Percentiles rank a stretch among this genome's conserved stretches.
phyloP scores from a whole-genome alignment of 495 filamentous ascomycete species.

The Aspergillus indologenus region DNA sequence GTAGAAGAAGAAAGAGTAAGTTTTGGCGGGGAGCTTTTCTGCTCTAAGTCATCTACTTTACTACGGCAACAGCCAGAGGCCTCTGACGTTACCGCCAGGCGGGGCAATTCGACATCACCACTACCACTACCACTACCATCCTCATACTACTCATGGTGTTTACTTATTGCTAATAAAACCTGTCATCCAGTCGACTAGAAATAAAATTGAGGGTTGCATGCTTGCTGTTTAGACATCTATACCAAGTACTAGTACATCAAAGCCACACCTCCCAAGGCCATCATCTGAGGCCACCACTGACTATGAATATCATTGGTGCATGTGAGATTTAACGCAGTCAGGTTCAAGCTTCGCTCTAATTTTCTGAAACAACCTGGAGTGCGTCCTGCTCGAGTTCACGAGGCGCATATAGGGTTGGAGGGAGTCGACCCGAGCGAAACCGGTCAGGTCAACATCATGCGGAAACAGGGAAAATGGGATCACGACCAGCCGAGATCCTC shows the following conservation, averaged over 20 bases:
- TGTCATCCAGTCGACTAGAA: background rate
- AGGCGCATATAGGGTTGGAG: conserved; percentile 13
- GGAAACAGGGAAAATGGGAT: conserved; percentile 9
- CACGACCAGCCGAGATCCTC: background rate
- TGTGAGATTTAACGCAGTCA: background rate
- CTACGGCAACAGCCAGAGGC: conserved; percentile 13
- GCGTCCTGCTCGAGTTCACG: background rate
- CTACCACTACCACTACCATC: conserved; percentile 4
- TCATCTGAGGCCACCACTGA: background rate
- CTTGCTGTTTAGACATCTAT: conserved; percentile 12
- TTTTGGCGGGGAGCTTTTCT: conserved; percentile 11
- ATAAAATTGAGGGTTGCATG: background rate
- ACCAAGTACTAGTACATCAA: conserved; percentile 22
- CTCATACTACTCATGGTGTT: background rate
- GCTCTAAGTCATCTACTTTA: background rate
- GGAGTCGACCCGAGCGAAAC: conserved; percentile 4
- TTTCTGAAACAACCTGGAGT: background rate
- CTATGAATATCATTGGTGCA: background rate
- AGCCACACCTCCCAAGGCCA: conserved; percentile 3
- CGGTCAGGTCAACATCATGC: conserved; percentile 13
- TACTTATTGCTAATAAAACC: too few species aligned
- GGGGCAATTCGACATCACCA: conserved; percentile 14
- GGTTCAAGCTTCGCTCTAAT: background rate
- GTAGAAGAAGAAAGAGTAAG: conserved; percentile 7
- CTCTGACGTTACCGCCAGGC: conserved; percentile 26